A percentile compares a stretch with the other conserved stretches of the same genome.
These are phyloP conservation scores for Cryoendolithus antarcticus DNA, from an alignment of 2,329 filamentous ascomycete species.

Conservation along the genomic window DNA sequence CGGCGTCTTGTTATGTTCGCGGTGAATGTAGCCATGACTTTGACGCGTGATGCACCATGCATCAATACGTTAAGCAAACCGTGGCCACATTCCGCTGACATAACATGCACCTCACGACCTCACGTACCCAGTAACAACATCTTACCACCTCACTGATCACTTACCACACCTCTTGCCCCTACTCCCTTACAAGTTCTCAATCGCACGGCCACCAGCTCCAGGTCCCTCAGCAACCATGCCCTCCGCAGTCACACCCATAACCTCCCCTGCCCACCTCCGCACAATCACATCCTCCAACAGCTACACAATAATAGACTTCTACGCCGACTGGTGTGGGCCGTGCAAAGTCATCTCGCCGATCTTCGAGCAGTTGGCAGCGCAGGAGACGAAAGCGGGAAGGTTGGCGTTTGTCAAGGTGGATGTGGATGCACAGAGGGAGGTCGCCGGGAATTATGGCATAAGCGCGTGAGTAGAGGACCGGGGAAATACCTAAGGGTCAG, in stretches of 20 bases:
- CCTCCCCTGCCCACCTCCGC: constrained; percentile 20
- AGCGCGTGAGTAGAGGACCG: constrained; percentile 29
- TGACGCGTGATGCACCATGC: too few species aligned
- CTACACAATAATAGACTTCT: constrained; percentile 24
- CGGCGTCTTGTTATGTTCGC: too few species aligned
- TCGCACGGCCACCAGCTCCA: too few species aligned
- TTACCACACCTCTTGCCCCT: too few species aligned
- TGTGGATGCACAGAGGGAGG: constrained; percentile 39
- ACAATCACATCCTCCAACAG: constrained; percentile 18
- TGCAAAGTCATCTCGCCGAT: constrained; percentile 43
- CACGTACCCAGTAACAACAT: too few species aligned
- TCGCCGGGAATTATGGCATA: constrained; percentile 38
- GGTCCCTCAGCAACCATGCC: constrained; percentile 7
- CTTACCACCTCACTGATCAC: too few species aligned
- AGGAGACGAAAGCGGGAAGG: constrained; percentile 33
- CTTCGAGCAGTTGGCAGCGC: constrained; percentile 39
- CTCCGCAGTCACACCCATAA: constrained; percentile 19
- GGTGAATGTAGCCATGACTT: too few species aligned
- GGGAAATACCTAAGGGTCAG: too few species aligned
- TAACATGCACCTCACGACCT: too few species aligned
- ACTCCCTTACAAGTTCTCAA: too few species aligned
- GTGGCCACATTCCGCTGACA: too few species aligned
- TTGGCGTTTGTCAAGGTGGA: constrained; percentile 44
- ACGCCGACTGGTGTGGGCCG: constrained; percentile 41
- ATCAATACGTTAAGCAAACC: too few species aligned